These are phyloP conservation scores for Hanseniaspora hatyaiensis DNA, from an alignment of 805 yeast species.

Conservation along the genomic window DNA sequence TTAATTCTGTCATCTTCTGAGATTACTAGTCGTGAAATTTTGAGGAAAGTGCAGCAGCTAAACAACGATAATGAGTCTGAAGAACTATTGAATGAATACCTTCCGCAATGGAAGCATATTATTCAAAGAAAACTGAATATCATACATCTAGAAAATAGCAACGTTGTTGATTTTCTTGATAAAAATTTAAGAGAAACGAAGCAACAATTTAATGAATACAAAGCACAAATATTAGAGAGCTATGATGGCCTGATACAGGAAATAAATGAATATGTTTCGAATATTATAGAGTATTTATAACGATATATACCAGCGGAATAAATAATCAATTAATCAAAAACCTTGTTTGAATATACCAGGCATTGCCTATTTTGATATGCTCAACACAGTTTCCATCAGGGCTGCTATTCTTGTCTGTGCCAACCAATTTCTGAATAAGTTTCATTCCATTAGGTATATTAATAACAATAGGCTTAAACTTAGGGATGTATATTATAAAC, in stretches of 20 bases:
- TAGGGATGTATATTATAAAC: constrained; percentile 1
- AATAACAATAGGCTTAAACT: constrained; percentile 6
- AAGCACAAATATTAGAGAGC: constrained; percentile 1
- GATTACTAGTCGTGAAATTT: background rate
- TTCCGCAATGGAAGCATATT: constrained; percentile 11
- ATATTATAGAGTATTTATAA: constrained; percentile 13
- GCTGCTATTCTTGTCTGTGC: background rate
- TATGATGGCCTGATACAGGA: constrained; percentile 14
- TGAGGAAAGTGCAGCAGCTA: background rate
- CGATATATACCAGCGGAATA: background rate
- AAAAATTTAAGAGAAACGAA: too few relatives aligned
- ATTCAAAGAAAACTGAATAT: constrained; percentile 5
- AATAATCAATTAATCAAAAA: background rate
- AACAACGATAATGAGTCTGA: background rate
- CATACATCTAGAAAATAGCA: constrained; percentile 2
- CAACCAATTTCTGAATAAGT: background rate
- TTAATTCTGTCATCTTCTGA: background rate
- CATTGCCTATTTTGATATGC: background rate
- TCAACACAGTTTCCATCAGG: background rate
- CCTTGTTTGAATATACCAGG: constrained; percentile 11
- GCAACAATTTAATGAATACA: background rate
- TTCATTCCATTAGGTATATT: constrained; percentile 7
- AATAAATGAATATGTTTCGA: constrained; percentile 12
- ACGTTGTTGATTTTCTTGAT: background rate
- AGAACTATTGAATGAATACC: background rate